phyloP scores from a whole-genome alignment of 2,329 filamentous ascomycete genomes.

The Orbilia blumenaviensis region DNA sequence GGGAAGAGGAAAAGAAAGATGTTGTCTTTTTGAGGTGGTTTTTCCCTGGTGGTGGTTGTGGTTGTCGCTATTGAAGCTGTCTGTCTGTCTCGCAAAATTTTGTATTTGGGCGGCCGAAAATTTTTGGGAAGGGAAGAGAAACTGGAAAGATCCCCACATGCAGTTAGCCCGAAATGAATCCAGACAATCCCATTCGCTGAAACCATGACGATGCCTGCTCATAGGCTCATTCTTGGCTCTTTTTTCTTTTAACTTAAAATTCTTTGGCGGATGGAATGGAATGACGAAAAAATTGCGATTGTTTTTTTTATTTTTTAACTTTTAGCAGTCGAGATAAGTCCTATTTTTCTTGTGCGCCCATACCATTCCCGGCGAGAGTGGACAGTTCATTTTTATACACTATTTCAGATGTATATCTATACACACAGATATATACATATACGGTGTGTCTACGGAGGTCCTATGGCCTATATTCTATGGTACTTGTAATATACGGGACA shows the following conservation, averaged over 20 bases:
- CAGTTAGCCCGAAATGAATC: conserved; percentile 39
- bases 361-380: no score
- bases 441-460: no score
- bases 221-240: background rate
- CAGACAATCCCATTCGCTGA: conserved; percentile 37
- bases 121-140: conserved; percentile 25
- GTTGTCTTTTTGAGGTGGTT: conserved; percentile 30
- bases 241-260: no score
- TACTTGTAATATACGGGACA: background rate
- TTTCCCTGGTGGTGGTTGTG: background rate
- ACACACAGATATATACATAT: no score
- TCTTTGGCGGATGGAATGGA: background rate
- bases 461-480: no score
- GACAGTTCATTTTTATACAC: no score
- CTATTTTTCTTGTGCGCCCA: no score
- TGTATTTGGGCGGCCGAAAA: conserved; percentile 26
- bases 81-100: conserved; percentile 44
- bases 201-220: conserved; percentile 23
- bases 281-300: conserved; percentile 7
- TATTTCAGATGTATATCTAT: no score
- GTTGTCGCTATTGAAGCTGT: conserved; percentile 22
- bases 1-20: background rate
- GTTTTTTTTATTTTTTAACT: background rate
- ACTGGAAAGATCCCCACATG: conserved; percentile 34
- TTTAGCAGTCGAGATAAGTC: no score